These are phyloP conservation scores for Stevia rebaudiana DNA, from an alignment of 140 eudicot species.

Conservation along the genomic window DNA sequence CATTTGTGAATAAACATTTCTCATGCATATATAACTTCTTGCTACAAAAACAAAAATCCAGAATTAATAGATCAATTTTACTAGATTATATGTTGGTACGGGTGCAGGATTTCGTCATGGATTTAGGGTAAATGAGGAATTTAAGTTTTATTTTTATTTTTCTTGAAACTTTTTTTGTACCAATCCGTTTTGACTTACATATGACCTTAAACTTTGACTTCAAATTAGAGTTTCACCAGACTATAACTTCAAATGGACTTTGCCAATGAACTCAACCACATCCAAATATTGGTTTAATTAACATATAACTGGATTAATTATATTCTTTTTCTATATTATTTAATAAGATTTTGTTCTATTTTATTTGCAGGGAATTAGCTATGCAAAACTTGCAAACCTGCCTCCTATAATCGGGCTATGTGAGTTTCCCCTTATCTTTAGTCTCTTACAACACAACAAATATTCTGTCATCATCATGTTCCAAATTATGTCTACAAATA, in stretches of 20 bases:
- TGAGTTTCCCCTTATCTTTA: slow-evolving; percentile 31
- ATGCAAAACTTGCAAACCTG: slow-evolving; percentile 96
- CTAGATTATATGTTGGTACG: background rate
- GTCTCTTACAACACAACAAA: background rate
- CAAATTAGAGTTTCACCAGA: too few species aligned
- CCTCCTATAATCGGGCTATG: slow-evolving; percentile 97
- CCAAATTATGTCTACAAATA: too few species aligned
- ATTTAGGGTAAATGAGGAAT: too few species aligned
- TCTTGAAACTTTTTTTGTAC: too few species aligned
- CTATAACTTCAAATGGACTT: too few species aligned
- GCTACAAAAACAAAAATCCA: background rate
- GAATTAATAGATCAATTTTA: background rate
- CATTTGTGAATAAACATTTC: background rate
- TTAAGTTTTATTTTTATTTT: too few species aligned
- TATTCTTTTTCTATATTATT: background rate
- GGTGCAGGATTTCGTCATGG: too few species aligned
- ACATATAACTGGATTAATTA: background rate
- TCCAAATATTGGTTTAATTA: too few species aligned
- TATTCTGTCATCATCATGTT: too few species aligned
- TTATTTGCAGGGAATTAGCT: slow-evolving; percentile 77
- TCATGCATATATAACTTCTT: background rate
- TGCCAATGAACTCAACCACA: too few species aligned
- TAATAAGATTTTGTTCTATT: background rate
- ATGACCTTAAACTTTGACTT: too few species aligned
- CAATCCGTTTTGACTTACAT: too few species aligned